Base-by-base conservation (phyloP, 2,329 filamentous ascomycete genomes). In the Aspergillus ruber region DNA sequence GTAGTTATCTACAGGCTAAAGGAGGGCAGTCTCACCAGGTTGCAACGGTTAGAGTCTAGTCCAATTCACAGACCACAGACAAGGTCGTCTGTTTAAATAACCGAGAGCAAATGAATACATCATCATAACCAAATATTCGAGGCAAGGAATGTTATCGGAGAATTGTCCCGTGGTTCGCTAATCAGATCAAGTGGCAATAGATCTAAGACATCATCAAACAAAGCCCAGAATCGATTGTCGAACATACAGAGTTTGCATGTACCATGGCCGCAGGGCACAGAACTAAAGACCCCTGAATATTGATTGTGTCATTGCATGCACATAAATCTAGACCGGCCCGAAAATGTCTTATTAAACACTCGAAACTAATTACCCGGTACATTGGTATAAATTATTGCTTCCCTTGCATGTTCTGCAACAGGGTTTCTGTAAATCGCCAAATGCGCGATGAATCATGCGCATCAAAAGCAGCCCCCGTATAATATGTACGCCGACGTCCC, bases 401-500 rank as follows among this genome's bases (percentile, higher is more conserved):
- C 18, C 12, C 12, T 21, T 18, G 17, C 17, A 40, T 40, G 3
- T 3, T n/a, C 9, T 20, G 17, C 38, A 40, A 20, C 15, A 40
- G 6, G 9, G 9, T 21, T 18, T 40, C 20, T 3, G 39, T 27
- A 43, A 45, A 33, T 43, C 17, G 23, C 46, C 47, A 49, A 2
- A 49, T 43, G 8, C 29, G 44, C 7, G 51, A 44, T 7, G 49
- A 47, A 3, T 48, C 44, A n/a, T 50, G 49, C 36, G 42, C 13
- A 17, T 53, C 36, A n/a, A 45, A 52, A 2, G 50, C 46, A 9
- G 50, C 67, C 0, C 69, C 70, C 0, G 71, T 70, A 48, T 64
- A 73, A 49, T 56, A 74, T 3, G 69, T 74, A 8, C 52, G 59
- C 15, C 58, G 54, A 20, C 57, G 49, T 1, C 69, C 70, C 55